Evolutionary conservation across 164 flowering plant genomes (phyloP), one percentile per base, ranked within the genome.

Genomic region (Piper longum): DNA sequence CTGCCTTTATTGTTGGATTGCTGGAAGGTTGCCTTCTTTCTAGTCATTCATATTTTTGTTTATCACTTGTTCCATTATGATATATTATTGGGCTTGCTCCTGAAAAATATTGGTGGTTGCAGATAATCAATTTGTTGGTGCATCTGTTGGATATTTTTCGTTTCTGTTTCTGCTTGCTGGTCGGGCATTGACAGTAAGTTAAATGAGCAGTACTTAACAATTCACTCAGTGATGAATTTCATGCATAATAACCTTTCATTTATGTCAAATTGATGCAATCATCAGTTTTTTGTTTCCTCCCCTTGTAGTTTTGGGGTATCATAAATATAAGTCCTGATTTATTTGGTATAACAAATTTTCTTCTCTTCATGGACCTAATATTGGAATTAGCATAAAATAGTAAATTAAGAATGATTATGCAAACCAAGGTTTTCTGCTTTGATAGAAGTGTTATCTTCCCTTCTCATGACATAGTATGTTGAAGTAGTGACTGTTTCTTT

Each of bases 111-210:
- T 64, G 17, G 16, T 58, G n/a, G 5, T 75, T 69, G 65, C 87
- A 95, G 98, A 76, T 66, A 87, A 82, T 71, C 84, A 96, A 40
- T 95, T 95, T 78, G 83, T 83, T 64, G 99, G 99, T 69, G 99
- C 96, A 26, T 91, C 98, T 59, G 97, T 95, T 76, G 99, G 99
- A 56, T 95, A 95, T 78, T 95, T 95, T 71, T 81, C 96, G 11
- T 86, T 91, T 71, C 76, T 95, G 58, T 95, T 95, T 80, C 96
- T 95, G 64, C 81, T 91, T 66, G 98, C 96, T 67, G 99, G 99
- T 64, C 82, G 96, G 71, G 99, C 98, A 59, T 77, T 95, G 71
- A 85, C 98, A 58, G 99, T 95, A 66, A 85, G 97, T 86, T 18
- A 26, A 26, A 26, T 26, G 36, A 26, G 36, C 18, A 45, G 12